A percentile compares a stretch with the other conserved stretches of the same genome.
phyloP scores from a whole-genome alignment of 495 filamentous ascomycete species.

The Ramalina peruviana region DNA sequence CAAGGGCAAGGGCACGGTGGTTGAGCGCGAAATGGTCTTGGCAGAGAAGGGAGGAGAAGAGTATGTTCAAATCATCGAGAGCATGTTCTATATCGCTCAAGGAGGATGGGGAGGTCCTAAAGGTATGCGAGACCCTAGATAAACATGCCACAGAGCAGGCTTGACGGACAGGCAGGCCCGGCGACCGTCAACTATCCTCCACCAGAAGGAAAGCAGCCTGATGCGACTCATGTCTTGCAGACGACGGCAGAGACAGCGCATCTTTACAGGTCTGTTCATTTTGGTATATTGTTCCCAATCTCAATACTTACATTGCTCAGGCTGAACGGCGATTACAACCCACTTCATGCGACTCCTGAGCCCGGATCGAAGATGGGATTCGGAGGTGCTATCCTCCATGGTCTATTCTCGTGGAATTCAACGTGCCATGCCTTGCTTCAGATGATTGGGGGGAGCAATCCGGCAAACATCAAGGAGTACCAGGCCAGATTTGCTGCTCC shows the following conservation, averaged over 20 bases:
- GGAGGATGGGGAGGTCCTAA: constrained; percentile 88
- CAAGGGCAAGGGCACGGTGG: constrained; percentile 74
- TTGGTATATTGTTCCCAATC: not conserved
- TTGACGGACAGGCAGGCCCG: constrained; percentile 32
- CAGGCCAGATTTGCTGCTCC: constrained; percentile 78
- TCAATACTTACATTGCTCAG: constrained; percentile 18
- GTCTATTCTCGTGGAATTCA: constrained; percentile 72
- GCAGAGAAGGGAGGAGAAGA: constrained; percentile 61
- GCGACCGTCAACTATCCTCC: constrained; percentile 60
- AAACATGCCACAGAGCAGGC: not conserved
- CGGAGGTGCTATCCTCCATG: constrained; percentile 78
- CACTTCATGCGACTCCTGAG: constrained; percentile 71
- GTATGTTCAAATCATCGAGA: constrained; percentile 53
- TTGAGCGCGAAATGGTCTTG: constrained; percentile 66
- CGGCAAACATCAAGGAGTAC: constrained; percentile 68
- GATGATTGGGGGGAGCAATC: constrained; percentile 58
- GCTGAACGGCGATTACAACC: constrained; percentile 86
- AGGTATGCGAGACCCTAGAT: constrained; percentile 28
- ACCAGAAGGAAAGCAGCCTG: constrained; percentile 57
- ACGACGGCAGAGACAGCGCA: constrained; percentile 56
- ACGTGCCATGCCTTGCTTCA: constrained; percentile 63
- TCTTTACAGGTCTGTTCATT: constrained; percentile 43
- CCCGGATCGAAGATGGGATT: constrained; percentile 83
- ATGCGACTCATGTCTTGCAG: constrained; percentile 54
- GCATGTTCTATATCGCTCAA: constrained; percentile 69